Percentiles rank a stretch among this genome's conserved stretches.
Conservation (phyloP, 208 protist species). For the Crithidia expoeki region DNA sequence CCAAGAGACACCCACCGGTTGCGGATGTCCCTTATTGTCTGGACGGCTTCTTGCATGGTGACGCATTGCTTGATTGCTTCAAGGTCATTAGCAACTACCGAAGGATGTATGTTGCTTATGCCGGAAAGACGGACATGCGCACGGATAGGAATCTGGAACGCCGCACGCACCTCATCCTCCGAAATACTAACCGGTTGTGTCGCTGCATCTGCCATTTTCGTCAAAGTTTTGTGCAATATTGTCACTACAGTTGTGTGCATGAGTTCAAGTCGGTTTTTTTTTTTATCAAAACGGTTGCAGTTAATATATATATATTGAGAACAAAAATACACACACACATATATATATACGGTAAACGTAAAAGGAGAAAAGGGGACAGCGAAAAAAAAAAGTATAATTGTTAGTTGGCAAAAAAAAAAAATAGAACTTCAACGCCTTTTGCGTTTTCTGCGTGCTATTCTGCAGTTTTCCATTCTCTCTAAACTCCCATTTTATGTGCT, state of each 20-base stretch:
- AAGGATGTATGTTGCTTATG: conserved; percentile 55
- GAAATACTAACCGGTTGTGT: conserved; percentile 42
- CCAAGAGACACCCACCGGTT: conserved; percentile 65
- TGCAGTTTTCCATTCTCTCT: too few species aligned
- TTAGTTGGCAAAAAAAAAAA: conserved; percentile 1
- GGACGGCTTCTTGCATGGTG: conserved; percentile 63
- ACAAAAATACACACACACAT: conserved; percentile 1
- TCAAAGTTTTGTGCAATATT: too few species aligned
- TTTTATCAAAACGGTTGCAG: too few species aligned
- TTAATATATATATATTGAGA: conserved; percentile 18
- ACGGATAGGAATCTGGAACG: conserved; percentile 56
- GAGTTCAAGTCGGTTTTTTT: too few species aligned
- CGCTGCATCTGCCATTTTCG: conserved; percentile 20
- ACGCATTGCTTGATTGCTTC: conserved; percentile 73
- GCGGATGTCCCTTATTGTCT: conserved; percentile 56
- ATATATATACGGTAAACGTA: neutral
- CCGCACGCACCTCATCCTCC: conserved; percentile 51
- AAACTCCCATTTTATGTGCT: too few species aligned
- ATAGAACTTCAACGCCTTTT: neutral
- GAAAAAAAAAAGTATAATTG: neutral
- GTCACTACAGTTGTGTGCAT: too few species aligned
- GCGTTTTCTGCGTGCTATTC: neutral
- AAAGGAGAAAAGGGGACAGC: neutral
- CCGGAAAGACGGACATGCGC: conserved; percentile 76
- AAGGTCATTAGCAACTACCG: conserved; percentile 71